Evolutionary conservation across 768 basidiomycete genomes (phyloP).

Genomic region (Pleurotus tuber-regium): DNA sequence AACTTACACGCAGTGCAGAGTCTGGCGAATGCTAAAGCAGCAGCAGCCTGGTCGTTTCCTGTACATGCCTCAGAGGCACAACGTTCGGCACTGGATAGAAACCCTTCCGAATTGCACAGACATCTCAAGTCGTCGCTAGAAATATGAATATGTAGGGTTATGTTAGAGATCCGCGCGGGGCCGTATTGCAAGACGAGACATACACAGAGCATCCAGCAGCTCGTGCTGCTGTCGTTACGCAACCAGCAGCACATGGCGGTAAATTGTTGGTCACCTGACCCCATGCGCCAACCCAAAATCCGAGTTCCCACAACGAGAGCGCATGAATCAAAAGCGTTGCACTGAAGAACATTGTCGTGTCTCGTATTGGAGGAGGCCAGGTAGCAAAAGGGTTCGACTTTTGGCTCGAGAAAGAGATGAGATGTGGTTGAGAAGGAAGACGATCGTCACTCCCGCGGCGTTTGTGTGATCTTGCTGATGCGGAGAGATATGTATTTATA

Average conservation of each 20-base stretch:
- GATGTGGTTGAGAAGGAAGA: no score
- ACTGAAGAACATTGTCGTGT: no score
- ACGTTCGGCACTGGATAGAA: neutral
- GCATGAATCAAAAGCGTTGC: no score
- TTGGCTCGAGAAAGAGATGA: no score
- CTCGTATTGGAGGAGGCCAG: no score
- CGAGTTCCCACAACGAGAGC: conserved; percentile 2
- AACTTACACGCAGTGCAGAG: conserved; percentile 1
- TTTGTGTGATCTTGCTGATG: no score
- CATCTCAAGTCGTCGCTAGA: neutral
- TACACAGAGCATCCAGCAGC: conserved; percentile 5
- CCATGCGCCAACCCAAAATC: neutral
- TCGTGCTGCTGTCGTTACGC: conserved; percentile 1
- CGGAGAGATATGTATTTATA: no score
- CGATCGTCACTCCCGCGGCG: no score
- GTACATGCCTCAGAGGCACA: neutral
- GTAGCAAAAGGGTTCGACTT: no score
- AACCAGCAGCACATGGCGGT: neutral
- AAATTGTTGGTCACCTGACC: conserved; percentile 1
- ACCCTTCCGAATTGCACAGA: neutral
- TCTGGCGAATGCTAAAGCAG: neutral
- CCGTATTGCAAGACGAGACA: neutral
- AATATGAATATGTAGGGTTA: neutral
- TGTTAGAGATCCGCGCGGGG: neutral
- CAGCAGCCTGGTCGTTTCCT: neutral